These are phyloP conservation scores for Neoboletus magnificus DNA, from an alignment of 768 basidiomycete genomes.

Conservation along the genomic window DNA sequence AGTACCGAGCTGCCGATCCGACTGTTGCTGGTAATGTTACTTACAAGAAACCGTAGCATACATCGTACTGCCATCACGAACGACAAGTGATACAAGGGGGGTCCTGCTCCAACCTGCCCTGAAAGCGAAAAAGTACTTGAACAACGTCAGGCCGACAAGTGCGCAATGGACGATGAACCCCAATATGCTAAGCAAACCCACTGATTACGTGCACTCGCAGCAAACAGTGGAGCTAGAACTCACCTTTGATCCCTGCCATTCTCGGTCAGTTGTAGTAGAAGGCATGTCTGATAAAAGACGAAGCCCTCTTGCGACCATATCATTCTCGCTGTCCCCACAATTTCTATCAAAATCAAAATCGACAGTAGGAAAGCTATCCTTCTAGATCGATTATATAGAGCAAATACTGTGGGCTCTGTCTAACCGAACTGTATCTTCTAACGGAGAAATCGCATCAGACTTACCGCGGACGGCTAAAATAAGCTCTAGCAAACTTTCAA, in stretches of 20 bases:
- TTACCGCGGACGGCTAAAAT: slow-evolving; percentile 16
- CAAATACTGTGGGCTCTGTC: background rate
- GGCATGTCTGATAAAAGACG: slow-evolving; percentile 4
- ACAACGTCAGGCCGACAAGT: slow-evolving; percentile 13
- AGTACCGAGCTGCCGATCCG: background rate
- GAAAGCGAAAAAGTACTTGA: slow-evolving; percentile 16
- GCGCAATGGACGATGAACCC: slow-evolving; percentile 11
- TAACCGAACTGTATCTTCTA: background rate
- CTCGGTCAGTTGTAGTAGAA: background rate
- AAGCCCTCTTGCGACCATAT: background rate
- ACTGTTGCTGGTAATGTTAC: background rate
- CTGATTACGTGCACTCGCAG: background rate
- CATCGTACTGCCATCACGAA: no score
- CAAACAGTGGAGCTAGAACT: background rate
- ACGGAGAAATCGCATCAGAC: background rate
- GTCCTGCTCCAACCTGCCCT: slow-evolving; percentile 18
- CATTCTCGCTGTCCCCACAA: background rate
- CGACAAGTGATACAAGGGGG: slow-evolving; percentile 18
- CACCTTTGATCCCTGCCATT: slow-evolving; percentile 5
- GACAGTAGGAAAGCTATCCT: slow-evolving; percentile 3
- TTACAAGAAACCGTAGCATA: slow-evolving; percentile 4
- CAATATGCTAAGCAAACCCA: slow-evolving; percentile 6
- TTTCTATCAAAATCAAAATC: slow-evolving; percentile 4
- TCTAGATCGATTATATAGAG: slow-evolving; percentile 16
- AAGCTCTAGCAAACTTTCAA: slow-evolving; percentile 12